Base-by-base conservation (phyloP, 2,329 filamentous ascomycete genomes). In the Ascochyta pisi region DNA sequence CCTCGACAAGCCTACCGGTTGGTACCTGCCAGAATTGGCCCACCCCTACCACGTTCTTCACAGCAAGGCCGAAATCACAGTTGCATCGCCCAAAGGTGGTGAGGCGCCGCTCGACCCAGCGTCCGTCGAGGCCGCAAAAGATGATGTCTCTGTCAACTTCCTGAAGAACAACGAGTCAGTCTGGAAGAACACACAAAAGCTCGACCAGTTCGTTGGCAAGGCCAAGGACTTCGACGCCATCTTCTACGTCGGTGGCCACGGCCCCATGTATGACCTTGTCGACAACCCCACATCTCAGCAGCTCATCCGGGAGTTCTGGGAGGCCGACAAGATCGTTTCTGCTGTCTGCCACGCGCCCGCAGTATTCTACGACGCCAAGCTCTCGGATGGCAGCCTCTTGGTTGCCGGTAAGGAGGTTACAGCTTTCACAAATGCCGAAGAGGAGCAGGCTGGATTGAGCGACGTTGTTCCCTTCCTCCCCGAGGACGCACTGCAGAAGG, bases 311-410 rank as follows among this genome's bases (percentile, higher is more conserved):
- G 85, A 89, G 71, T 89, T 91, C 71, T 83, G 81, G 66, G 76
- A 78, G 35, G 79, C 81, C 3, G 83, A 82, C 60, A 89, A 89
- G 79, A 79, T 86, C 50, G 82, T 90, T 13, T 78, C 84, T 0
- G 85, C 88, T 3, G 86, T 91, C 41, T 90, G 88, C 78, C 88
- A 91, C 75, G 88, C 86, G 6, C 86, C 88, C 2, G 84, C 83
- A 3, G 88, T 83, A 12, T 78, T 91, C 15, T 79, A 82, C 44
- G 82, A 87, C 62, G 87, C 84, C 33, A 83, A 81, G 58, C 61
- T 75, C 5, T 63, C 59, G 9, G 77, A 81, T 57, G 86, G 85
- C 31, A 76, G 79, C 60, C 78, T 79, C 46, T 74, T 89, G 9
- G 73, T 90, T 35, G 74, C 80, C 45, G 86, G 83, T 40, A 82